Base-by-base conservation (phyloP, 208 protist genomes). In the Trypanosoma mega region DNA sequence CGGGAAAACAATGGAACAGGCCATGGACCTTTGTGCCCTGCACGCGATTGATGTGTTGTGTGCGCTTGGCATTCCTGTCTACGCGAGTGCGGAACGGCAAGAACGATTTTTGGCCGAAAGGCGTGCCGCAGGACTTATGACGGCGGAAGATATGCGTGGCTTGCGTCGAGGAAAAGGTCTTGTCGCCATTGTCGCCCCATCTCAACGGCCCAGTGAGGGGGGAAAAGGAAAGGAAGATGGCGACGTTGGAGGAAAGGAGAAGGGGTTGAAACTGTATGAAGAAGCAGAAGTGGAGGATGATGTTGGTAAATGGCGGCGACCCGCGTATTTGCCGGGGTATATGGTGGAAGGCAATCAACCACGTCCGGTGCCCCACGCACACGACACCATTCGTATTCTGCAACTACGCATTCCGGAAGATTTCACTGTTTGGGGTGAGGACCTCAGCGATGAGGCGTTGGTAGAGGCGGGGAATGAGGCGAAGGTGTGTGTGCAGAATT, bases 41-140 rank as follows among this genome's bases (percentile, higher is more conserved):
- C 79, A 94, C 49, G 84, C 85, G 2, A 47, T 94, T 24, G 88
- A 94, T 59, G 79, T 68, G 2, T 68, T 94, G 20, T 78, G 65
- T 46, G 27, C 70, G 0, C 71, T 92, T 11, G 71, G 71, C 8
- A 63, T 78, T 24, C 82, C 82, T 18, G 51, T 94, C 23, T 90
- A 66, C 62, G 34, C 45, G 11, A 71, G 90, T 37, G 29, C 64
- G 3, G 63, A n/a, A 31, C 51, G 60, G 47, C 73, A 93, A 72
- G 47, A 54, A 3, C 48, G 41, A 11, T 87, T 81, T 60, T 24
- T 93, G 29, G 59, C 57, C 44, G 59, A 61, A 29, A 74, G 87
- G 11, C 66, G 65, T 26, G 37, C 30, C 24, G n/a, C 60, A 49
- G 69, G 80, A 6, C 59, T 72, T 26, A 63, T 74, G 7, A 81